Conservation (phyloP, 2,329 filamentous ascomycete species). For the Chalara sp. region DNA sequence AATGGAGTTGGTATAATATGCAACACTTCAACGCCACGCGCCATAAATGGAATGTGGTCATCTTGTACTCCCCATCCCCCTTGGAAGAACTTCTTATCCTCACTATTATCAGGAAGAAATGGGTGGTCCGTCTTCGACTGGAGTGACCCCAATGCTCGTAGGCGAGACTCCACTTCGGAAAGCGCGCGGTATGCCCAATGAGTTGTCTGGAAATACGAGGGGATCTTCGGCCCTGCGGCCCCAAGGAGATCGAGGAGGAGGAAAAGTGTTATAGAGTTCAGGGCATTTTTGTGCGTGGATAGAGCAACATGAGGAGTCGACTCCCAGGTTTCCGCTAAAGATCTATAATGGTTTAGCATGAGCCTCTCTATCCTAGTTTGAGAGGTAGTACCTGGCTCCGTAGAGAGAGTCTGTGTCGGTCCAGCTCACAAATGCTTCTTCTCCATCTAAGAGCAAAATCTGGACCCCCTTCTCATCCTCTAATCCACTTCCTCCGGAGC, state of each 20-base stretch:
- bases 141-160: conserved; percentile 61
- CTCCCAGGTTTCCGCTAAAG: conserved; percentile 81
- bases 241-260: conserved; percentile 89
- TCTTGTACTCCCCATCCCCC: conserved; percentile 58
- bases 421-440: conserved; percentile 86
- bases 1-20: conserved; percentile 86
- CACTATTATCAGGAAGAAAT: conserved; percentile 64
- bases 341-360: conserved; percentile 32
- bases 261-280: conserved; percentile 80
- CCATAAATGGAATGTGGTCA: conserved; percentile 89
- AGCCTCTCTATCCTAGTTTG: not conserved
- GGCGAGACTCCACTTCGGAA: conserved; percentile 64
- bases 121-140: conserved; percentile 47
- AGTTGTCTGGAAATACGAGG: conserved; percentile 82
- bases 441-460: conserved; percentile 84
- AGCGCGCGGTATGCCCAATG: conserved; percentile 88
- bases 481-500: conserved; percentile 44
- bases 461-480: conserved; percentile 80
- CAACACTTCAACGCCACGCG: conserved; percentile 76
- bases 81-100: conserved; percentile 41
- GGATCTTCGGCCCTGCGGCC: conserved; percentile 57
- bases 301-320: conserved; percentile 57
- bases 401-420: conserved; percentile 78
- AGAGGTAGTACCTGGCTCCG: conserved; percentile 61
- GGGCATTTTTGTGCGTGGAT: conserved; percentile 67